Base-by-base conservation (phyloP, 2,329 filamentous ascomycete species). In the Aspergillus felis region DNA sequence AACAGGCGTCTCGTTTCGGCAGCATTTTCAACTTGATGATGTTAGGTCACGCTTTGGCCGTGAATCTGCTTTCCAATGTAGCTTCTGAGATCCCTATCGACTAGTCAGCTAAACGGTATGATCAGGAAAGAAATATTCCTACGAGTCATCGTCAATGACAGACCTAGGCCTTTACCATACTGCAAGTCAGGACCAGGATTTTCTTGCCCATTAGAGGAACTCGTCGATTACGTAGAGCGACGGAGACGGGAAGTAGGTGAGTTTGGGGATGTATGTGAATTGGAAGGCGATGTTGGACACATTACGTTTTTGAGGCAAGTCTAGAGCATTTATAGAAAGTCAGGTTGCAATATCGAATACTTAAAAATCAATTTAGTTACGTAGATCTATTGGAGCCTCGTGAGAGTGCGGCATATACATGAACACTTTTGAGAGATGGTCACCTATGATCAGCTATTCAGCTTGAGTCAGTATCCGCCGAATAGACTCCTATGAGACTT, bases 101-200 rank as follows among this genome's bases (percentile, higher is more conserved):
- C 32, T 35, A 6, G 14, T 17, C 17, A 35, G 14, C 14, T 35
- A 35, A 7, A 35, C 32, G 14, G 14, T 35, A 35, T 17, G 32
- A 7, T 35, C 14, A 5, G 14, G 2, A 35, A 6, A 1, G 66
- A 71, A 4, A 51, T 59, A 4, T 84, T 76, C 59, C 72, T 86
- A 24, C 77, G 83, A 20, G 65, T 85, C 57, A 82, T 82, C 49
- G 77, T 86, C 65, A 86, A 86, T 63, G 83, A 86, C 62, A 81
- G 78, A 8, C 78, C 84, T 28, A 77, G 82, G 1, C 74, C 77
- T 2, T 64, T 84, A 3, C 75, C 78, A 3, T 76, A 73, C 25
- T 83, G 81, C 62, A 62, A 74, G 17, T 70, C 64, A 32, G 81
- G 81, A 0, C 81, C 80, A 1, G 80, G 78, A 2, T 59, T 63